Evolutionary conservation across 345 rosid genomes (phyloP).

Genomic region (Populus simonii): DNA sequence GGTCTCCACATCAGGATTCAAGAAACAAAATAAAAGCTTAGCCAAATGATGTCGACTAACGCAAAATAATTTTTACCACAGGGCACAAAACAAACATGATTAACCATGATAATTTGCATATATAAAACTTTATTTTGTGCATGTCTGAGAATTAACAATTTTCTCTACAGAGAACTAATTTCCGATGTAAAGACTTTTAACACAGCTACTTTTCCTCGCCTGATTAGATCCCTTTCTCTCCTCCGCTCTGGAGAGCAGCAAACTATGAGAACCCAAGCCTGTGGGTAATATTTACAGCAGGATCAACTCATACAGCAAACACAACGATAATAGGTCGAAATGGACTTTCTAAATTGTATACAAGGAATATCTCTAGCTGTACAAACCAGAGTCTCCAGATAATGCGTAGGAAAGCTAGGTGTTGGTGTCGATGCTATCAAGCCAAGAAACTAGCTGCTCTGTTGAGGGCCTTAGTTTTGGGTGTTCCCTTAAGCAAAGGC

Average conservation of each 20-base stretch:
- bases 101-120: not conserved
- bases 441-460: conserved; percentile 69
- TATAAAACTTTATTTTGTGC: conserved; percentile 10
- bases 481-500: conserved; percentile 70
- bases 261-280: conserved; percentile 2
- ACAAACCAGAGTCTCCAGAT: conserved; percentile 10
- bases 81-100: not conserved
- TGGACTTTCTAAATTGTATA: not conserved
- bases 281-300: conserved; percentile 29
- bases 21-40: not conserved
- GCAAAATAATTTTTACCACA: not conserved
- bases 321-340: not conserved
- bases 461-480: conserved; percentile 72
- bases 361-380: conserved; percentile 9
- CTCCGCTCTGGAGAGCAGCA: conserved; percentile 13
- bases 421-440: conserved; percentile 36
- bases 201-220: not conserved
- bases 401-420: conserved; percentile 16
- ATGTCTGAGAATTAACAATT: conserved; percentile 9
- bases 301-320: conserved; percentile 2
- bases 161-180: conserved; percentile 6
- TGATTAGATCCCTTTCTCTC: conserved; percentile 14
- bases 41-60: not conserved
- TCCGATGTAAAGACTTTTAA: conserved; percentile 14
- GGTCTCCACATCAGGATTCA: not conserved